Percentiles rank a stretch among this genome's conserved stretches.
Evolutionary conservation across 2,329 filamentous ascomycete species (phyloP).

Genomic region (Colletotrichum musae): DNA sequence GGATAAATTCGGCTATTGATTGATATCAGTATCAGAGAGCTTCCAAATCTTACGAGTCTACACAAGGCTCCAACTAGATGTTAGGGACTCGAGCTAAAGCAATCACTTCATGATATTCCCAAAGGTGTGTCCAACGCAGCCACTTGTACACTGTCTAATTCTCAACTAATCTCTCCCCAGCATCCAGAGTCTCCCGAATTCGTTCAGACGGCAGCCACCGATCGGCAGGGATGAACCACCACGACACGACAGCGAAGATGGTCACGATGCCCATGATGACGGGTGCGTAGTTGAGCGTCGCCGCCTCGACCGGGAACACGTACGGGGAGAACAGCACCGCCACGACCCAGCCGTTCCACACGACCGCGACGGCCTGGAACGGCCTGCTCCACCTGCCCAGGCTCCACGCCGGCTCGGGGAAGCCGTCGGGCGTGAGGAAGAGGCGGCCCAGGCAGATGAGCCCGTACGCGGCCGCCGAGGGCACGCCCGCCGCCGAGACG

Average conservation of each 20-base stretch:
- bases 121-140: too few relatives aligned
- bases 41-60: too few relatives aligned
- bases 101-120: too few relatives aligned
- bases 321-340: slow-evolving; percentile 63
- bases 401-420: slow-evolving; percentile 63
- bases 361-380: slow-evolving; percentile 61
- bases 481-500: slow-evolving; percentile 66
- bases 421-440: slow-evolving; percentile 61
- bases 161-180: slow-evolving; percentile 35
- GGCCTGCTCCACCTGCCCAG: slow-evolving; percentile 60
- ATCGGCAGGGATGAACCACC: slow-evolving; percentile 62
- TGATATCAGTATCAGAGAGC: too few relatives aligned
- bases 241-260: slow-evolving; percentile 62
- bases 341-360: slow-evolving; percentile 66
- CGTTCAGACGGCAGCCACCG: slow-evolving; percentile 61
- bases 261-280: slow-evolving; percentile 66
- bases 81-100: too few relatives aligned
- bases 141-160: neutral
- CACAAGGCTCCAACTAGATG: too few relatives aligned
- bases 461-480: slow-evolving; percentile 66
- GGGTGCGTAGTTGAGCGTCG: slow-evolving; percentile 63
- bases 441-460: slow-evolving; percentile 64
- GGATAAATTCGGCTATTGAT: too few relatives aligned
- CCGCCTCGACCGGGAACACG: slow-evolving; percentile 57
- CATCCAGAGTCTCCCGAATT: slow-evolving; percentile 55